phyloP scores from a whole-genome alignment of 768 basidiomycete genomes.

The Leccinum incarnatum region DNA sequence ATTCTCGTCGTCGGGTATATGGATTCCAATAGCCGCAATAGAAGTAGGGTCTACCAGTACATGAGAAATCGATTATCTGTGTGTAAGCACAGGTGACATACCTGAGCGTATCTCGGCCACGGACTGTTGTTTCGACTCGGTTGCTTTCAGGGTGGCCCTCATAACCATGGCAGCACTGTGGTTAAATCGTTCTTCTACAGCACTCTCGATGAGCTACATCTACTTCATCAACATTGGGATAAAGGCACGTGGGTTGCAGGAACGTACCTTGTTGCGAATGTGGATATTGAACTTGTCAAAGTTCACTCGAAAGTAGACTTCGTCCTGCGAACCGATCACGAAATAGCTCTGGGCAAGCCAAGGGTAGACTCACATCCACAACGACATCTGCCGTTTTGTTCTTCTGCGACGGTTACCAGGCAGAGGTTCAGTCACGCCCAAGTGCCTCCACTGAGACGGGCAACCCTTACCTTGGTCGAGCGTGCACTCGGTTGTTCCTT shows the following conservation, averaged over 20 bases:
- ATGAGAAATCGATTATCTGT: slow-evolving; percentile 24
- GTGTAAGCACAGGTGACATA: slow-evolving; percentile 24
- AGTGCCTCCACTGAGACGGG: slow-evolving; percentile 13
- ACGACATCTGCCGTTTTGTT: slow-evolving; percentile 49
- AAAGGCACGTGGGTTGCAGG: background rate
- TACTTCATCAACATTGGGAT: slow-evolving; percentile 32
- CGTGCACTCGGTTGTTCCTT: slow-evolving; percentile 41
- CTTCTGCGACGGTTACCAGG: slow-evolving; percentile 33
- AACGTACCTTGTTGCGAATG: slow-evolving; percentile 77
- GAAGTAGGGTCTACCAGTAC: slow-evolving; percentile 57
- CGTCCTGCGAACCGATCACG: slow-evolving; percentile 45
- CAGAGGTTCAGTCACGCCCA: slow-evolving; percentile 23
- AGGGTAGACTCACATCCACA: slow-evolving; percentile 59
- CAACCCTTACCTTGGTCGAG: slow-evolving; percentile 49
- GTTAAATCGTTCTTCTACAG: slow-evolving; percentile 81
- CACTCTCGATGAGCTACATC: slow-evolving; percentile 65
- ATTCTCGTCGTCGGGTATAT: slow-evolving; percentile 50
- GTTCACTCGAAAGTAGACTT: slow-evolving; percentile 82
- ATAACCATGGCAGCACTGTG: slow-evolving; percentile 68
- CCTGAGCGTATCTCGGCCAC: slow-evolving; percentile 66
- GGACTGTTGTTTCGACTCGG: slow-evolving; percentile 59
- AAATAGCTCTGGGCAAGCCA: background rate
- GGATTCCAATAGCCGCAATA: slow-evolving; percentile 61
- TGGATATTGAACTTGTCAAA: slow-evolving; percentile 79
- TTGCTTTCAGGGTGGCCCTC: slow-evolving; percentile 65